Base-by-base conservation (phyloP, 495 filamentous ascomycete species). In the Aspergillus haitiensis region DNA sequence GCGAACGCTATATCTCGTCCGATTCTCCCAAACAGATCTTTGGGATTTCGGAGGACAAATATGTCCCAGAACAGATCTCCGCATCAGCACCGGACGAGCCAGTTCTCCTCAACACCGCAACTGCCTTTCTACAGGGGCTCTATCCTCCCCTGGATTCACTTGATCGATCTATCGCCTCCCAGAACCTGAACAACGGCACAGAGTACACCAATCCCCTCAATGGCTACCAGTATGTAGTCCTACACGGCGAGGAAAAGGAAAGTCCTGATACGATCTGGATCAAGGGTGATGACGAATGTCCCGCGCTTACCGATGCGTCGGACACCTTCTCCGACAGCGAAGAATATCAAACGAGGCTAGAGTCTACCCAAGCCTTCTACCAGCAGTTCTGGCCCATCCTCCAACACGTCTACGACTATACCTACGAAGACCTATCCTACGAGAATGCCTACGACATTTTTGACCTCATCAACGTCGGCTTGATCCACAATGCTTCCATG, bases 391-490 rank as follows among this genome's bases (percentile, higher is more conserved):
- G 79, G 39, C 85, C 86, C 9, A 67, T 84, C 21, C 72, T 88
- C 70, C 82, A 86, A 67, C 59, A 64, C 42, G 81, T 80, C 8
- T 84, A 85, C 64, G 68, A 61, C 35, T 59, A 69, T 16, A 72
- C 50, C 48, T 42, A 39, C n/a, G 21, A 57, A 37, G 61, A 81
- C 49, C 72, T 81, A 35, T 87, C 42, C 63, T 89, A 78, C 75
- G 83, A 85, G 68, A 88, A 89, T 70, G 87, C 83, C 35, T 91
- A 88, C 69, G 70, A 74, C 52, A 85, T 81, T 54, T 81, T 71
- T 66, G 78, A 81, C 62, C 62, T 75, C 35, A 59, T 81, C 40
- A 71, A 78, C 59, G 76, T 78, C 35, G 78, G 73, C 15, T 37
- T 52, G 3, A 80, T 81, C 58, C 76, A 81, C 65, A 81, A 81